Evolutionary conservation across 73 alveolate genomes (phyloP).

Genomic region (Symbiodinium pilosum): DNA sequence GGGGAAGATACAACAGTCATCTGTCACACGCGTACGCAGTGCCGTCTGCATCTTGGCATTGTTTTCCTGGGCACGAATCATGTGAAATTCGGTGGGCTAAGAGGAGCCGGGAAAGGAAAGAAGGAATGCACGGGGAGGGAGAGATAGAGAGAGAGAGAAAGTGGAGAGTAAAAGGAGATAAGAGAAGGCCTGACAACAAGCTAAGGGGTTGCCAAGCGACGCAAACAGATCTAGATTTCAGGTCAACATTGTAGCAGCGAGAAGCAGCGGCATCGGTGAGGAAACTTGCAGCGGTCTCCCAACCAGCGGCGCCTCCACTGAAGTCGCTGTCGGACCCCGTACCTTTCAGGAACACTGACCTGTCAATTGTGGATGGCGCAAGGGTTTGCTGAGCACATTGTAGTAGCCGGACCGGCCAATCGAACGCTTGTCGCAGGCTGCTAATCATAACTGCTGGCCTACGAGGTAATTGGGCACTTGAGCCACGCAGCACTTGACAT

Average conservation of each 20-base stretch:
- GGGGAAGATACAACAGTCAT: neutral
- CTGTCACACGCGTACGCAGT: neutral
- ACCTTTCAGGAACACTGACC: neutral
- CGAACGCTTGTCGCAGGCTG: neutral
- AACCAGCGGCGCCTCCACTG: conserved; percentile 28
- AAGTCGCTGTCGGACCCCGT: conserved; percentile 5
- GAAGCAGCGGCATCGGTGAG: neutral
- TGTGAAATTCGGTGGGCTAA: too few relatives aligned
- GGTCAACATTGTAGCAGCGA: neutral
- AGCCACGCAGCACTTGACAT: neutral
- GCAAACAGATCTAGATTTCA: neutral
- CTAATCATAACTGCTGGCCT: neutral
- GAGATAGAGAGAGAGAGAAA: neutral
- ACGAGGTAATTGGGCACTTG: too few relatives aligned
- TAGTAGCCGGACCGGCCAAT: neutral
- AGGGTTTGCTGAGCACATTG: neutral
- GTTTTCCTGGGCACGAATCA: neutral
- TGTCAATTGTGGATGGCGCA: neutral
- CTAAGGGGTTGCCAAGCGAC: neutral
- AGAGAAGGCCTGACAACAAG: neutral
- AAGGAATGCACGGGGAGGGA: too few relatives aligned
- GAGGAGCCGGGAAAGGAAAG: neutral
- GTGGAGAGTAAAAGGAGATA: too few relatives aligned
- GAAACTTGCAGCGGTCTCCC: neutral
- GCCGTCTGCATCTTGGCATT: neutral